phyloP scores from a whole-genome alignment of 2,329 filamentous ascomycete species.

The Xylariaceae sp. region DNA sequence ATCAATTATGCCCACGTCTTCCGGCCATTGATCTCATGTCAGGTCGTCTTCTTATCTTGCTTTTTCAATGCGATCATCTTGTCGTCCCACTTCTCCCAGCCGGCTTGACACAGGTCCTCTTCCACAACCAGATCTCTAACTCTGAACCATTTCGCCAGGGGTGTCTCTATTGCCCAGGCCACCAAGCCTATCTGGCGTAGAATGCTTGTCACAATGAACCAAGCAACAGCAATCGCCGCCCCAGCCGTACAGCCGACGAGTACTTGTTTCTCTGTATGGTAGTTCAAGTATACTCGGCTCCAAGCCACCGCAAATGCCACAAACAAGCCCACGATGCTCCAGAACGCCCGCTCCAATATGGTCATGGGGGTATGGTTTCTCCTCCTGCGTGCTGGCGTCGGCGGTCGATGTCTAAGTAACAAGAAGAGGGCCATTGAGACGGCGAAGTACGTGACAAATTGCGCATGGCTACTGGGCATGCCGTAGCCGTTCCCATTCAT shows the following conservation, averaged over 20 bases:
- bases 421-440: conserved; percentile 85
- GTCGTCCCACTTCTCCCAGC: conserved; percentile 90
- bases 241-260: conserved; percentile 79
- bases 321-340: conserved; percentile 60
- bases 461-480: conserved; percentile 93
- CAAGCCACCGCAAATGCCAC: conserved; percentile 74
- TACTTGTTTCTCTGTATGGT: conserved; percentile 90
- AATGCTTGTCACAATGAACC: conserved; percentile 77
- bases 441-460: conserved; percentile 93
- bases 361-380: conserved; percentile 62
- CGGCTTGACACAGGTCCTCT: conserved; percentile 88
- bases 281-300: conserved; percentile 88
- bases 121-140: conserved; percentile 83
- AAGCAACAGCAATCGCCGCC: conserved; percentile 70
- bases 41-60: conserved; percentile 43
- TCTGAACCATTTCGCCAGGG: conserved; percentile 68
- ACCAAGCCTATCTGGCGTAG: conserved; percentile 72
- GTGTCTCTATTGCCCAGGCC: conserved; percentile 72
- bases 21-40: neutral
- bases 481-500: conserved; percentile 93
- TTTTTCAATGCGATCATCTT: conserved; percentile 44
- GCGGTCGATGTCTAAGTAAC: conserved; percentile 75
- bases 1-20: neutral
- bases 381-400: conserved; percentile 41
- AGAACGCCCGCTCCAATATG: conserved; percentile 62